Evolutionary conservation across 2,329 filamentous ascomycete genomes (phyloP), one percentile per base, ranked within the genome.

Genomic region (Triangularia setosa): DNA sequence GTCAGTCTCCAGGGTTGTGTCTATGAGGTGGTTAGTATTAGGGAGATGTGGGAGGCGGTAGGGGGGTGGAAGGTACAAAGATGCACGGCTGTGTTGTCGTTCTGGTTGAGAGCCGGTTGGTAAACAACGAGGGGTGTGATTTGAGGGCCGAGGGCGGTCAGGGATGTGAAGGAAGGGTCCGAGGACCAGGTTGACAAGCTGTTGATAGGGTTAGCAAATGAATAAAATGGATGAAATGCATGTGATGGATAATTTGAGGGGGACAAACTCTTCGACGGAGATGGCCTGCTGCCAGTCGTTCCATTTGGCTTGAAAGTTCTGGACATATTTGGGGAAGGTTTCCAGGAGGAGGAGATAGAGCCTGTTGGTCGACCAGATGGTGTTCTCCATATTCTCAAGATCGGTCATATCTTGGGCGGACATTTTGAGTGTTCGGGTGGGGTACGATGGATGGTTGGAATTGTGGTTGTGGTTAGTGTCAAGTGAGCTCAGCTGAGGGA

Each of bases 91-190:
- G 55, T 57, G 5, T 30, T 57, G 27, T 57, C 55, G 30, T 57
- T 30, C 9, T 27, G 55, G 30, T 61, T 56, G 23, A 61, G 48
- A 4, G 48, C 48, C 12, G 56, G 18, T 28, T 61, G 44, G 48
- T 61, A 61, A 11, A 61, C 59, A n/a, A 61, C 59, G 24, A 61
- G 48, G 5, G 59, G 48, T 25, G 56, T 61, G 44, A 61, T 61
- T 24, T 61, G 52, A 24, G 59, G 59, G 7, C 59, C 48, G n/a
- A 61, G 48, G 25, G 44, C 48, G 40, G 48, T 33, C 3, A 61
- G 59, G 23, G 44, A 5, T 7, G 21, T 28, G 21, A 61, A 61
- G 24, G 44, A 33, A 18, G 59, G 25, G 59, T 35, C 16, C 16
- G 33, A 44, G 6, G 33, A 60, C 58, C 33, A 57, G 12, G 55